A percentile compares a stretch with the other conserved stretches of the same genome.
Evolutionary conservation across 2,329 filamentous ascomycete genomes (phyloP).

Genomic region (Stagonosporopsis tanaceti): DNA sequence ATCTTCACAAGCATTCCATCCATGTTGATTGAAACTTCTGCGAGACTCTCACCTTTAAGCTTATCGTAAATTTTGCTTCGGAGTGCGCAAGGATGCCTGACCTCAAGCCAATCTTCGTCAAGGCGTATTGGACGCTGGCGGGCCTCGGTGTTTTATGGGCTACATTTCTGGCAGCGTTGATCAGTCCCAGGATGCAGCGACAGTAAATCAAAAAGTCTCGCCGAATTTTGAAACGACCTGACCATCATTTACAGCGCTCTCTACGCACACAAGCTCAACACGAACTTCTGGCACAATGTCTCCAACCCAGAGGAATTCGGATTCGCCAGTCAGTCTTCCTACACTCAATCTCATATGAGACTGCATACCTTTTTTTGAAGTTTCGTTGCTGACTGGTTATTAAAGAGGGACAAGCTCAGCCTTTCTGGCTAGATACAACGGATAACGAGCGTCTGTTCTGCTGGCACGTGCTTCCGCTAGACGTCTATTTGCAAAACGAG

Average conservation of each 20-base stretch:
- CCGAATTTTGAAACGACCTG: background rate
- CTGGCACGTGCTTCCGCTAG: slow-evolving; percentile 88
- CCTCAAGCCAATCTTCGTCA: slow-evolving; percentile 41
- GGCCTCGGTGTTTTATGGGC: slow-evolving; percentile 71
- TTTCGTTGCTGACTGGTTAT: slow-evolving; percentile 4
- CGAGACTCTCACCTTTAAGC: background rate
- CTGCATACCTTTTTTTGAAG: too few species aligned
- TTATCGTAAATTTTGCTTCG: background rate
- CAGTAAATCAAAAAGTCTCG: slow-evolving; percentile 65
- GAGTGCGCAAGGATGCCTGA: slow-evolving; percentile 31
- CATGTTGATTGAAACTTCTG: background rate
- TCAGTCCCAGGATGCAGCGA: slow-evolving; percentile 77
- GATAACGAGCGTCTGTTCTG: slow-evolving; percentile 83
- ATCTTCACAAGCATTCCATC: background rate
- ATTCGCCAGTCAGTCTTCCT: slow-evolving; percentile 71
- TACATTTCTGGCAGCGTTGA: slow-evolving; percentile 69
- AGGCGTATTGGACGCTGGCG: slow-evolving; percentile 50
- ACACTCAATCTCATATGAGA: background rate
- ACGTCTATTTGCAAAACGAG: slow-evolving; percentile 78
- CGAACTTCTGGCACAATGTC: slow-evolving; percentile 74
- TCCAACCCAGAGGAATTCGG: slow-evolving; percentile 83
- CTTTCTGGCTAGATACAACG: slow-evolving; percentile 77
- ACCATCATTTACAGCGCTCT: slow-evolving; percentile 65
- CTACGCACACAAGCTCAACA: slow-evolving; percentile 83
- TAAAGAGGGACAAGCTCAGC: slow-evolving; percentile 83